Percentiles rank a stretch among this genome's conserved stretches.
phyloP scores from a whole-genome alignment of 129 eudicot genomes.

The Ambrosia artemisiifolia region DNA sequence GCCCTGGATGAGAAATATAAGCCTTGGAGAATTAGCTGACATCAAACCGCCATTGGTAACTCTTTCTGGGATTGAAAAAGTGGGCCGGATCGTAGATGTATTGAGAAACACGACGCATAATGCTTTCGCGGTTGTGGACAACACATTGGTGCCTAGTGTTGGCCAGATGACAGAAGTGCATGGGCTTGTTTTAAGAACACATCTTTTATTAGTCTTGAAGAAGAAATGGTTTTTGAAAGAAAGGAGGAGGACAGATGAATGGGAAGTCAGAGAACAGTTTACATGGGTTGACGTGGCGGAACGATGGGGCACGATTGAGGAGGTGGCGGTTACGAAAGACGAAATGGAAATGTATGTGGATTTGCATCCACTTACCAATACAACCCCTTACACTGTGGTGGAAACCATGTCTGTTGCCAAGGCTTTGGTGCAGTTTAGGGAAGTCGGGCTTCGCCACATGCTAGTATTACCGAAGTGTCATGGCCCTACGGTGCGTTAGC shows the following conservation, averaged over 20 bases:
- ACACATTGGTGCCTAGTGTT: constrained; percentile 26
- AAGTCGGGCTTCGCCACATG: constrained; percentile 88
- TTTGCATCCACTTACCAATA: constrained; percentile 82
- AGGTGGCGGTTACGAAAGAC: constrained; percentile 59
- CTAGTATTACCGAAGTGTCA: constrained; percentile 70
- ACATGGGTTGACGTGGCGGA: constrained; percentile 69
- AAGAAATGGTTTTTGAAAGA: constrained; percentile 72
- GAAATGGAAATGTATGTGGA: constrained; percentile 89
- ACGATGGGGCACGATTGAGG: constrained; percentile 57
- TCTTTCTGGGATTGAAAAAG: constrained; percentile 79
- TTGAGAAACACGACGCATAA: constrained; percentile 74
- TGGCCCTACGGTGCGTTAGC: constrained; percentile 57
- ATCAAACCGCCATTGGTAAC: constrained; percentile 65
- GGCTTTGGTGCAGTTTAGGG: constrained; percentile 93
- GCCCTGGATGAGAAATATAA: constrained; percentile 90
- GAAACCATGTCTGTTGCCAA: constrained; percentile 84
- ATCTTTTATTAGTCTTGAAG: constrained; percentile 63
- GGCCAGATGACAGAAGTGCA: constrained; percentile 48
- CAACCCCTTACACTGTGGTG: constrained; percentile 78
- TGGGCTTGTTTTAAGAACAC: constrained; percentile 76
- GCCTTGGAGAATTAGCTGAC: constrained; percentile 76
- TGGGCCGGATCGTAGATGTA: constrained; percentile 68
- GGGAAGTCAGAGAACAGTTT: constrained; percentile 73
- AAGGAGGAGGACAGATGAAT: constrained; percentile 62
- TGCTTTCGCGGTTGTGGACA: constrained; percentile 90